A percentile compares a stretch with the other conserved stretches of the same genome.
Conservation (phyloP, 1,284 basidiomycete genomes). For the Moesziomyces parantarcticus region DNA sequence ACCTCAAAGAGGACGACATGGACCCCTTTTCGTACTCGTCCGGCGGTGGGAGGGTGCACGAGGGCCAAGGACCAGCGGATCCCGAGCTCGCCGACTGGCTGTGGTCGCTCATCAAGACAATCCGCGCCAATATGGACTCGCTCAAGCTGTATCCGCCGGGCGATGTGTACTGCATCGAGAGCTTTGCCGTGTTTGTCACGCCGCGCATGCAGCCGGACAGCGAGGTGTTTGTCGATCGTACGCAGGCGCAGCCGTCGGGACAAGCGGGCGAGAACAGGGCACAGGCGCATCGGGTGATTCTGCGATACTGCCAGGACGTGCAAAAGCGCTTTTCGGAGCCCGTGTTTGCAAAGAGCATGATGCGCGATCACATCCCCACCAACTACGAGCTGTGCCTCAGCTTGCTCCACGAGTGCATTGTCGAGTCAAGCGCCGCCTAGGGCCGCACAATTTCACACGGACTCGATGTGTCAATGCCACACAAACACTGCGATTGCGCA, state of each 20-base stretch:
- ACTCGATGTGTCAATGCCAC: background rate
- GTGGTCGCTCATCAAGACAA: constrained; percentile 62
- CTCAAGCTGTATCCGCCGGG: constrained; percentile 60
- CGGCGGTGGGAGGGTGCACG: constrained; percentile 19
- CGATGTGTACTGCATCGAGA: constrained; percentile 59
- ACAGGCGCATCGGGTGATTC: constrained; percentile 69
- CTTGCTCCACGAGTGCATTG: constrained; percentile 48
- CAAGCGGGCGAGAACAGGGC: constrained; percentile 15
- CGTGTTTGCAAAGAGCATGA: constrained; percentile 65
- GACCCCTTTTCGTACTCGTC: constrained; percentile 46
- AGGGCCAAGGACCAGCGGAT: constrained; percentile 14
- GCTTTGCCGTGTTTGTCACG: constrained; percentile 57
- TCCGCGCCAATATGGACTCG: constrained; percentile 56
- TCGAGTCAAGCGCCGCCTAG: constrained; percentile 11
- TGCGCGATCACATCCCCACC: constrained; percentile 60
- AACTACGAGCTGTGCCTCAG: constrained; percentile 61
- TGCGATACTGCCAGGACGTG: constrained; percentile 70
- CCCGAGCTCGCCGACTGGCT: constrained; percentile 57
- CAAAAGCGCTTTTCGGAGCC: constrained; percentile 71
- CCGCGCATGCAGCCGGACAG: constrained; percentile 37
- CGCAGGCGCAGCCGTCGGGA: background rate
- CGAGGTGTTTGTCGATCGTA: constrained; percentile 21
- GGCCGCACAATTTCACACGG: background rate
- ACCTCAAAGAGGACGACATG: constrained; percentile 36
- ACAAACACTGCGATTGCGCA: background rate